A percentile compares a stretch with the other conserved stretches of the same genome.
Evolutionary conservation across 2,329 filamentous ascomycete species (phyloP).

Genomic region (Fusarium hostae): DNA sequence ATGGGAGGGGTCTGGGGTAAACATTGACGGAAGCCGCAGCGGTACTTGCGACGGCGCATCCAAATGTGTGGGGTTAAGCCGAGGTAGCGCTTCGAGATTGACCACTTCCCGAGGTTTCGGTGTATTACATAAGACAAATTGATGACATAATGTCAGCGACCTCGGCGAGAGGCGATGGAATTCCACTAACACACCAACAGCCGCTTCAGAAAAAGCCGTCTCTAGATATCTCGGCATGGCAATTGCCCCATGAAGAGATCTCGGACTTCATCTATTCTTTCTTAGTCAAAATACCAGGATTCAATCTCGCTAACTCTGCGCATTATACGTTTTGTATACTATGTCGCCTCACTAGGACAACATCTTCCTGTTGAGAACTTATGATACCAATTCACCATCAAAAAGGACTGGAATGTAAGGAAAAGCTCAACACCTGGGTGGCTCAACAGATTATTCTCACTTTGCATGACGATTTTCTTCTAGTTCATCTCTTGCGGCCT

Average conservation of each 20-base stretch:
- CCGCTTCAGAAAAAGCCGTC: not conserved
- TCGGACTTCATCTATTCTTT: too few species aligned
- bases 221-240: not conserved
- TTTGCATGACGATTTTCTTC: not conserved
- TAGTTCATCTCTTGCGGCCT: not conserved
- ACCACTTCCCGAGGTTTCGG: conserved; percentile 38
- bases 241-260: not conserved
- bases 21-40: conserved; percentile 32
- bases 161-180: not conserved
- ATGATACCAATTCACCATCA: not conserved
- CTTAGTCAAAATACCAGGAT: not conserved
- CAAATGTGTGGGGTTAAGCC: conserved; percentile 46
- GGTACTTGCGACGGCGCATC: conserved; percentile 31
- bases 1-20: conserved; percentile 34
- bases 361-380: too few species aligned
- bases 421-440: not conserved
- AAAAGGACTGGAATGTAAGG: conserved; percentile 28
- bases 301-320: not conserved
- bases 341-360: not conserved
- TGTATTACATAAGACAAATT: conserved; percentile 15
- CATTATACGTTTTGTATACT: too few species aligned
- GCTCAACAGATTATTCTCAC: not conserved
- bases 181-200: not conserved
- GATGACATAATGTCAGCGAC: not conserved
- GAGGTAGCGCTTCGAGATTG: conserved; percentile 40